Evolutionary conservation across 2,329 filamentous ascomycete species (phyloP).

Genomic region (Ophiostoma pallidulum): DNA sequence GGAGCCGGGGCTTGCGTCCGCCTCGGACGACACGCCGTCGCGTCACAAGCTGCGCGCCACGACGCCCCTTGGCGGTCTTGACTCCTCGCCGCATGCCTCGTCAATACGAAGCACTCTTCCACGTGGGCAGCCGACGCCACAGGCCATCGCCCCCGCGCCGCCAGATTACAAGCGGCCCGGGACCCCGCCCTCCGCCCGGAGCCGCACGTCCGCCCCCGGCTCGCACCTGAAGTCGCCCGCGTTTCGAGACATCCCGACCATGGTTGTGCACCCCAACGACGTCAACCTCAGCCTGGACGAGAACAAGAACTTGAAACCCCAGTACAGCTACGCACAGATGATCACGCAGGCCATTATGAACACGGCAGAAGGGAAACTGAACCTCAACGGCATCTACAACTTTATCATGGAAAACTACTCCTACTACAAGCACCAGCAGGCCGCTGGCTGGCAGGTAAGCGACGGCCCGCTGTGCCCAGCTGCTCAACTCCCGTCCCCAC

Average conservation of each 20-base stretch:
- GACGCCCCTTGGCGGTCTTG: constrained; percentile 16
- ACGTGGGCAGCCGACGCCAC: constrained; percentile 29
- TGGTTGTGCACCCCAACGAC: constrained; percentile 42
- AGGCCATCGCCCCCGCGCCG: constrained; percentile 50
- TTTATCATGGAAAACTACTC: constrained; percentile 88
- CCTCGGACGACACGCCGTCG: constrained; percentile 3
- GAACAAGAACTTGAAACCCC: constrained; percentile 86
- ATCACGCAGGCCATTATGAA: constrained; percentile 94
- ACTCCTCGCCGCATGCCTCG: constrained; percentile 18
- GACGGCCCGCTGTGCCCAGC: no score
- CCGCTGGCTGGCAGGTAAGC: constrained; percentile 80
- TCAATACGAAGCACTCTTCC: constrained; percentile 20
- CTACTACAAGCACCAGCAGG: constrained; percentile 74
- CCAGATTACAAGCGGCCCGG: constrained; percentile 51
- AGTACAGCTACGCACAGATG: constrained; percentile 92
- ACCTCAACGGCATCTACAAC: constrained; percentile 83
- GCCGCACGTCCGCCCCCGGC: constrained; percentile 21
- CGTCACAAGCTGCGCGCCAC: constrained; percentile 14
- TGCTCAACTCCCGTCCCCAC: background rate
- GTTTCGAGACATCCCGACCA: constrained; percentile 28
- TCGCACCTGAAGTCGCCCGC: constrained; percentile 31
- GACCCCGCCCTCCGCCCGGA: constrained; percentile 45
- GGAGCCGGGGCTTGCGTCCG: constrained; percentile 17
- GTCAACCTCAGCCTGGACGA: constrained; percentile 74
- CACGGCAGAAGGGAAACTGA: constrained; percentile 78